Percentiles rank a stretch among this genome's conserved stretches.
phyloP scores from a whole-genome alignment of 2,329 filamentous ascomycete genomes.

The Calonectria multiphialidica region DNA sequence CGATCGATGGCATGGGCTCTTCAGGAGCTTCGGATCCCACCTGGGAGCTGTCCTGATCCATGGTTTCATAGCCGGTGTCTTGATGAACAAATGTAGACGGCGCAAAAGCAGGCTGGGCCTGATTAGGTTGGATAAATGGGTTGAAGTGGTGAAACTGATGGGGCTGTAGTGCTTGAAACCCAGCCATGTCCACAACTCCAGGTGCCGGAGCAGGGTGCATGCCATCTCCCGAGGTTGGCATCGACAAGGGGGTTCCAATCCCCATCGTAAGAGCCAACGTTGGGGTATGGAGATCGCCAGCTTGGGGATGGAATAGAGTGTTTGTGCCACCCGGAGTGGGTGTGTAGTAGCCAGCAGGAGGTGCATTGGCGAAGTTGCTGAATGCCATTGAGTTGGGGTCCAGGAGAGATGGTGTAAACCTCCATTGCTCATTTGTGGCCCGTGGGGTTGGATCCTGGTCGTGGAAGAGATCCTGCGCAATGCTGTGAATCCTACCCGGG shows the following conservation, averaged over 20 bases:
- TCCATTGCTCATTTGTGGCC: conserved; percentile 84
- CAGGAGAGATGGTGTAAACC: conserved; percentile 89
- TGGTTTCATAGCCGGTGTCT: conserved; percentile 82
- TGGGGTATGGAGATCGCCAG: conserved; percentile 89
- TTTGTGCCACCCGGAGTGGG: conserved; percentile 86
- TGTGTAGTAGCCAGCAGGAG: conserved; percentile 87
- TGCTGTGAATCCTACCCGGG: conserved; percentile 34
- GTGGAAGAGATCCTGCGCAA: conserved; percentile 56
- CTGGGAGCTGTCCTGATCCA: conserved; percentile 80
- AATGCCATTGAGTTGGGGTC: conserved; percentile 89
- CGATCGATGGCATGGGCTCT: conserved; percentile 67
- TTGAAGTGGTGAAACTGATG: conserved; percentile 77
- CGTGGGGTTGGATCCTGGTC: conserved; percentile 88
- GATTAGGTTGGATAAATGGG: conserved; percentile 75
- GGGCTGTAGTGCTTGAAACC: conserved; percentile 73
- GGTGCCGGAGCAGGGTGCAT: conserved; percentile 68
- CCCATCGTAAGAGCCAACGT: conserved; percentile 80
- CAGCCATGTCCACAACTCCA: conserved; percentile 71
- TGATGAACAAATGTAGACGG: conserved; percentile 86
- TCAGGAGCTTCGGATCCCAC: conserved; percentile 68
- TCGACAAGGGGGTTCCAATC: conserved; percentile 83
- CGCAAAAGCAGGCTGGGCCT: conserved; percentile 73
- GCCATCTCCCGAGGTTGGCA: conserved; percentile 76
- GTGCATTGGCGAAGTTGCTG: conserved; percentile 81
- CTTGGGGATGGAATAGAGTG: conserved; percentile 84